phyloP scores from a whole-genome alignment of 345 rosid genomes.

The Gossypioides kirkii region DNA sequence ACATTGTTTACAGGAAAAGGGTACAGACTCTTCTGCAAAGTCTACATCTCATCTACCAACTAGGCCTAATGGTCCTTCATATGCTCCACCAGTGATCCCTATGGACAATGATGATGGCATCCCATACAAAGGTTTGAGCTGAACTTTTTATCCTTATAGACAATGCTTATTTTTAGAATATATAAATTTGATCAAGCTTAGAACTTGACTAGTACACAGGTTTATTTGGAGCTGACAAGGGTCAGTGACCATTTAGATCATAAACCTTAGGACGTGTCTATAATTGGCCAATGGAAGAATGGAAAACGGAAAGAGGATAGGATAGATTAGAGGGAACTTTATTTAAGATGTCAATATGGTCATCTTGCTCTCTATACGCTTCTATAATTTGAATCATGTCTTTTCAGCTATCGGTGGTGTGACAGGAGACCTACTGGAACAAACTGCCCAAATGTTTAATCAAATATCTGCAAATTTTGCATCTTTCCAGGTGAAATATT shows the following conservation, averaged over 20 bases:
- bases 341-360: background rate
- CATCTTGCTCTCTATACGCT: background rate
- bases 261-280: background rate
- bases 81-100: constrained; percentile 54
- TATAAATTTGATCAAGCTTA: background rate
- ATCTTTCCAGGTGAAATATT: constrained; percentile 54
- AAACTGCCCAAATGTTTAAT: constrained; percentile 65
- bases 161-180: background rate
- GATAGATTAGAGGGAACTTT: background rate
- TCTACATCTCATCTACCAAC: constrained; percentile 55
- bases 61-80: constrained; percentile 63
- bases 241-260: background rate
- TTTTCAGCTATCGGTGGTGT: constrained; percentile 71
- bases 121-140: constrained; percentile 52
- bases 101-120: constrained; percentile 72
- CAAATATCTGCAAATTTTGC: constrained; percentile 68
- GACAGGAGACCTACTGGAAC: constrained; percentile 69
- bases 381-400: background rate
- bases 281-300: background rate
- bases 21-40: constrained; percentile 57
- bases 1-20: constrained; percentile 56
- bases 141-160: background rate
- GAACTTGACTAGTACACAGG: background rate
- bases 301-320: background rate
- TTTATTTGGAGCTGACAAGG: constrained; percentile 7